Evolutionary conservation across 495 filamentous ascomycete species (phyloP).

Genomic region (Penicillium argentinense): DNA sequence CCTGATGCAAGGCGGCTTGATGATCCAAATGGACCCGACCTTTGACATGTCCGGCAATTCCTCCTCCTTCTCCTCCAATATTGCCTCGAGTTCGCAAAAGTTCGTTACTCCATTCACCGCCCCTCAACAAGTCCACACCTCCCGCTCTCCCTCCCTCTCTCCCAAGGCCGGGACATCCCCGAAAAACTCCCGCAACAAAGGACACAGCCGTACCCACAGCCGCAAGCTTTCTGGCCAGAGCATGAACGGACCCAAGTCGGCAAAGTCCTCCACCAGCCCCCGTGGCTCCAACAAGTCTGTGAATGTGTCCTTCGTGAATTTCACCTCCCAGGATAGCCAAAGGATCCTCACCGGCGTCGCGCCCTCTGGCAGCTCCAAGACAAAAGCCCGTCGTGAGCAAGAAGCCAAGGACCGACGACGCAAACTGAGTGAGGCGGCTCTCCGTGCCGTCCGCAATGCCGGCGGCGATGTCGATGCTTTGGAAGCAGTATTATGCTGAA

Average conservation of each 20-base stretch:
- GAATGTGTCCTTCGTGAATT: slow-evolving; percentile 82
- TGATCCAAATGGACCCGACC: slow-evolving; percentile 47
- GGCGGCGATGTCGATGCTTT: slow-evolving; percentile 72
- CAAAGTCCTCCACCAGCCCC: slow-evolving; percentile 34
- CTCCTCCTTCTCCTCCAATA: slow-evolving; percentile 33
- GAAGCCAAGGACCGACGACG: slow-evolving; percentile 79
- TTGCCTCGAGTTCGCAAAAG: slow-evolving; percentile 28
- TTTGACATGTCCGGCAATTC: slow-evolving; percentile 37
- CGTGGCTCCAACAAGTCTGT: slow-evolving; percentile 38
- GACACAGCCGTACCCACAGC: slow-evolving; percentile 32
- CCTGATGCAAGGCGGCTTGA: slow-evolving; percentile 45
- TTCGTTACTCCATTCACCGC: slow-evolving; percentile 31
- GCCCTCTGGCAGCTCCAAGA: slow-evolving; percentile 87
- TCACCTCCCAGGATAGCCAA: slow-evolving; percentile 76
- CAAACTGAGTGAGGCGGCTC: slow-evolving; percentile 70
- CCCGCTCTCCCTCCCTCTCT: slow-evolving; percentile 44
- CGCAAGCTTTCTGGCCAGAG: slow-evolving; percentile 41
- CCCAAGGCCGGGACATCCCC: slow-evolving; percentile 34
- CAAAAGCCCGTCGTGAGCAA: slow-evolving; percentile 84
- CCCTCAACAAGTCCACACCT: slow-evolving; percentile 31
- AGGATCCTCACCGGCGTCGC: slow-evolving; percentile 89
- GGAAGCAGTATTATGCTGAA: slow-evolving; percentile 45
- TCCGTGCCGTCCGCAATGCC: slow-evolving; percentile 70
- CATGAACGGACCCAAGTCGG: slow-evolving; percentile 35
- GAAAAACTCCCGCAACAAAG: slow-evolving; percentile 25